Percentiles rank a stretch among this genome's conserved stretches.
Conservation (phyloP, 2,329 filamentous ascomycete genomes). For the Aureobasidium sp. region DNA sequence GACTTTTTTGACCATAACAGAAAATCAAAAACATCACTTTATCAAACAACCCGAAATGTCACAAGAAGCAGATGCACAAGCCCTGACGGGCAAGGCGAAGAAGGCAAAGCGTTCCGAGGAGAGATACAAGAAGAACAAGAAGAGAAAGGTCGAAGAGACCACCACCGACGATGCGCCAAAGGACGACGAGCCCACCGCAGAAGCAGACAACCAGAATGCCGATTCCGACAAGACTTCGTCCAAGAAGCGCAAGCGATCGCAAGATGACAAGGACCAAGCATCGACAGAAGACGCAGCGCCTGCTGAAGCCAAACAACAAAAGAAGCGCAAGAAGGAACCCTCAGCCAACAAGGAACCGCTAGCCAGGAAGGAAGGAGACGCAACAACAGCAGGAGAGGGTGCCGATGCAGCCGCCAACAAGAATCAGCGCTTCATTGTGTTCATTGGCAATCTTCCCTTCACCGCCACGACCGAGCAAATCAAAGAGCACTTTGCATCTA, state of each 20-base stretch:
- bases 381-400: constrained; percentile 16
- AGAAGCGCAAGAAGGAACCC: constrained; percentile 14
- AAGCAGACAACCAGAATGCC: constrained; percentile 15
- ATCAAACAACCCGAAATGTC: constrained; percentile 21
- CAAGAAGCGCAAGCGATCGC: constrained; percentile 23
- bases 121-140: constrained; percentile 29
- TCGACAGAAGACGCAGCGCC: constrained; percentile 7
- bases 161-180: constrained; percentile 20
- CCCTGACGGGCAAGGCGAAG: constrained; percentile 28
- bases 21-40: not conserved
- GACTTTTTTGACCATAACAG: constrained; percentile 4
- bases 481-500: constrained; percentile 67
- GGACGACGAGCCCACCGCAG: constrained; percentile 15
- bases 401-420: constrained; percentile 26
- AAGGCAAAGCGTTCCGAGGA: constrained; percentile 31
- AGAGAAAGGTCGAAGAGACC: constrained; percentile 25
- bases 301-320: constrained; percentile 12
- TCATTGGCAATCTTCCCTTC: constrained; percentile 87
- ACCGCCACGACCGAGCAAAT: constrained; percentile 66
- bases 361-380: constrained; percentile 6
- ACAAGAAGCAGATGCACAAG: constrained; percentile 23
- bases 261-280: constrained; percentile 20
- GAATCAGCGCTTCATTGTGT: constrained; percentile 64
- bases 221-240: constrained; percentile 18
- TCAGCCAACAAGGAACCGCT: constrained; percentile 8